phyloP scores from a whole-genome alignment of 306 rosid species.

The Fragaria nilgerrensis region DNA sequence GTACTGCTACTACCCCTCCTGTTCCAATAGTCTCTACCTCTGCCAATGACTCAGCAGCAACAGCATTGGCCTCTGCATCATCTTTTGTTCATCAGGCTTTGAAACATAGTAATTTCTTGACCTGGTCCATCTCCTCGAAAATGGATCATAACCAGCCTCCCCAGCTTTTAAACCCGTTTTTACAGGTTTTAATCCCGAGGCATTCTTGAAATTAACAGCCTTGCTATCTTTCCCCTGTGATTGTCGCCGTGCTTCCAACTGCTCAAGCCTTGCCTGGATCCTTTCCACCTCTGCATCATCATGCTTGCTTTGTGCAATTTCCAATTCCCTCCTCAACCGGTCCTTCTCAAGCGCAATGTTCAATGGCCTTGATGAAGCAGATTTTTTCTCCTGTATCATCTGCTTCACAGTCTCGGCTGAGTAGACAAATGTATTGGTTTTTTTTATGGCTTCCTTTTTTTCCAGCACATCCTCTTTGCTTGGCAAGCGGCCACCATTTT shows the following conservation, averaged over 20 bases:
- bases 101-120: constrained; percentile 82
- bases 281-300: constrained; percentile 61
- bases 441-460: constrained; percentile 66
- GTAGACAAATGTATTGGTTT: constrained; percentile 69
- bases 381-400: constrained; percentile 85
- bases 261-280: constrained; percentile 62
- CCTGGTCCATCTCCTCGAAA: constrained; percentile 97
- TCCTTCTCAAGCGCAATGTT: constrained; percentile 96
- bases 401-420: constrained; percentile 92
- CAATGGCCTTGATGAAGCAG: constrained; percentile 71
- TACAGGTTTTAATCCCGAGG: constrained; percentile 63
- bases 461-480: constrained; percentile 55
- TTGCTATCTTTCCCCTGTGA: constrained; percentile 57
- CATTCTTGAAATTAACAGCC: constrained; percentile 92
- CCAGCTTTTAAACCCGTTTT: constrained; percentile 68
- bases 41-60: constrained; percentile 24
- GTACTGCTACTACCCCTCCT: constrained; percentile 23
- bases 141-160: constrained; percentile 98
- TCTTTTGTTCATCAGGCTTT: constrained; percentile 48
- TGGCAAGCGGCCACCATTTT: constrained; percentile 75
- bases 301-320: constrained; percentile 58
- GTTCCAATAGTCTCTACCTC: constrained; percentile 32
- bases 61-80: constrained; percentile 39
- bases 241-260: constrained; percentile 67
- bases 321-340: constrained; percentile 68